Conservation (phyloP, 371 early-diverging fungal genomes). For the Syncephalastrum monosporum region DNA sequence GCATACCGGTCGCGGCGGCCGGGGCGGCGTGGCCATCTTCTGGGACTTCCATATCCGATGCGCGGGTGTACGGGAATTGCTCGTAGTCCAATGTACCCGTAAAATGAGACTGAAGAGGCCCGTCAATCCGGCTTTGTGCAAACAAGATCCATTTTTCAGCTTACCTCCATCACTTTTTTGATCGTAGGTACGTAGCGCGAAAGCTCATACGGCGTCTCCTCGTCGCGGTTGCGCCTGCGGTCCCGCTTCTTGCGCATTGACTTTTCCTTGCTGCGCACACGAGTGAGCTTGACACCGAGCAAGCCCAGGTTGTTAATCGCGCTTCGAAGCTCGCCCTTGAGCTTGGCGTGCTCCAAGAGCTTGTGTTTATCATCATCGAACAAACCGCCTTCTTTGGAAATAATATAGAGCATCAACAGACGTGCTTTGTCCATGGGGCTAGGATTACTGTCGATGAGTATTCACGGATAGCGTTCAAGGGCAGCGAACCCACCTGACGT, state of each 20-base stretch:
- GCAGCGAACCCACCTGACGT: constrained; percentile 33
- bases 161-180: constrained; percentile 54
- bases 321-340: constrained; percentile 65
- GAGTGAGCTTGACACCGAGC: constrained; percentile 61
- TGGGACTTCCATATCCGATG: constrained; percentile 45
- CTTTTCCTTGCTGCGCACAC: constrained; percentile 34
- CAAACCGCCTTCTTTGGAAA: constrained; percentile 68
- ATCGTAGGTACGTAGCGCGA: constrained; percentile 67
- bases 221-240: constrained; percentile 29
- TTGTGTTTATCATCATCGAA: constrained; percentile 70
- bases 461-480: not conserved
- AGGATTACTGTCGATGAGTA: not conserved
- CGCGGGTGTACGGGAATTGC: constrained; percentile 59
- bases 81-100: constrained; percentile 49
- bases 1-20: constrained; percentile 25
- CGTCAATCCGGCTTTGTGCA: not conserved
- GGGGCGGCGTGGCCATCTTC: constrained; percentile 28
- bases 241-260: constrained; percentile 25
- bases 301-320: constrained; percentile 74
- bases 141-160: not conserved
- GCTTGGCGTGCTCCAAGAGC: constrained; percentile 71
- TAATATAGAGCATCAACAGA: constrained; percentile 82
- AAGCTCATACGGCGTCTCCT: constrained; percentile 64
- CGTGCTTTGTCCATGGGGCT: constrained; percentile 82
- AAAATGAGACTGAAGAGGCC: constrained; percentile 47